These are phyloP conservation scores for Chernovozyma sophiae-reginae DNA, from an alignment of 1,139 yeast species.

Conservation along the genomic window DNA sequence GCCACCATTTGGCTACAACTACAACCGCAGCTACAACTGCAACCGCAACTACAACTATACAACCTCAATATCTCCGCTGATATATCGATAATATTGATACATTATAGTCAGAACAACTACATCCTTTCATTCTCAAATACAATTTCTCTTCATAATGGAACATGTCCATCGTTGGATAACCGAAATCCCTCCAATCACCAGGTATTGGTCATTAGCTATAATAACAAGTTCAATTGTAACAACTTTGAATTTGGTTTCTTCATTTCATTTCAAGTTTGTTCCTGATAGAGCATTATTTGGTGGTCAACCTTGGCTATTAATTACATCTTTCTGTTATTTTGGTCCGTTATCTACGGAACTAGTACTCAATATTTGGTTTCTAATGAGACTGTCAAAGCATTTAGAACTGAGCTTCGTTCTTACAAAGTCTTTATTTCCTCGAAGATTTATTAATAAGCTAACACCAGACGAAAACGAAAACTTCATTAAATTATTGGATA, in stretches of 20 bases:
- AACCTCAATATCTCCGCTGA: too few species aligned
- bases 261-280: conserved; percentile 15
- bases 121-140: background rate
- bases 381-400: conserved; percentile 13
- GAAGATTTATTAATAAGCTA: conserved; percentile 7
- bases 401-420: conserved; percentile 19
- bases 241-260: conserved; percentile 13
- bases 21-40: too few species aligned
- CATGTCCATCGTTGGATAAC: conserved; percentile 1
- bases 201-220: conserved; percentile 25
- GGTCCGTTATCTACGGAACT: conserved; percentile 24
- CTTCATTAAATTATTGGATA: conserved; percentile 10
- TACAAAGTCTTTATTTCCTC: conserved; percentile 17
- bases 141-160: conserved; percentile 4
- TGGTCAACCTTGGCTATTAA: conserved; percentile 34
- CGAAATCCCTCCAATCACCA: conserved; percentile 30
- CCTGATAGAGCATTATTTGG: conserved; percentile 24
- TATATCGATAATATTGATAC: too few species aligned
- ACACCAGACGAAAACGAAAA: conserved; percentile 10
- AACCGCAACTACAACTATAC: too few species aligned
- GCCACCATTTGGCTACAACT: too few species aligned
- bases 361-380: conserved; percentile 16
- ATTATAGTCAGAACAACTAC: too few species aligned
- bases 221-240: conserved; percentile 16
- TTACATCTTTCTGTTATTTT: conserved; percentile 32